Conservation (phyloP, 257 asterid genomes). For the Capsicum chinense region DNA sequence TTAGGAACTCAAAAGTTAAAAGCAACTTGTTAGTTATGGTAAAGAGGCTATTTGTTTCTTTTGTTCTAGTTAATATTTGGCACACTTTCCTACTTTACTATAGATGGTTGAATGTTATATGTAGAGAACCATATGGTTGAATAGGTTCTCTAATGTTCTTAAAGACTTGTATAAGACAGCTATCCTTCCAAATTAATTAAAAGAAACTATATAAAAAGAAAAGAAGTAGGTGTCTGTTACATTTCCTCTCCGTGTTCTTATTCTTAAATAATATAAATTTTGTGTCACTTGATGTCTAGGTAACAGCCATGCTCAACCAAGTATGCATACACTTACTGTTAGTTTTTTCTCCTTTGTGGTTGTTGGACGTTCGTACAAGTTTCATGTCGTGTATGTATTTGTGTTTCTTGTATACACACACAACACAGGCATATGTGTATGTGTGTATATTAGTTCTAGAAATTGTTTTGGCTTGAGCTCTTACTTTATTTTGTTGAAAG, state of each 20-base stretch:
- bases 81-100: not conserved
- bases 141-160: not conserved
- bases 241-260: not conserved
- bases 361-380: not conserved
- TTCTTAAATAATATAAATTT: not conserved
- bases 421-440: not conserved
- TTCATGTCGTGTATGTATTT: not conserved
- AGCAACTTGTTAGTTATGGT: not conserved
- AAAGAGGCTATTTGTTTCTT: not conserved
- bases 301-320: not conserved
- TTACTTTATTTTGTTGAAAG: slow-evolving; percentile 47
- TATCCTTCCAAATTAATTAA: slow-evolving; percentile 5
- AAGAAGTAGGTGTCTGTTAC: not conserved
- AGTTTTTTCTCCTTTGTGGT: not conserved
- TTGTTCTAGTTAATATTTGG: slow-evolving; percentile 9
- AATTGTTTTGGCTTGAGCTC: slow-evolving; percentile 26
- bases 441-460: not conserved
- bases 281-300: slow-evolving; percentile 1
- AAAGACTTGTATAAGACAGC: not conserved
- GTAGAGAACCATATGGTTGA: slow-evolving; percentile 4
- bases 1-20: slow-evolving; percentile 9
- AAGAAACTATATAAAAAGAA: not conserved
- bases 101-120: slow-evolving; percentile 12
- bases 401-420: not conserved
- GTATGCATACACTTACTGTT: not conserved